phyloP scores from a whole-genome alignment of 129 eudicot genomes.

The Rutidosis leptorrhynchoides region DNA sequence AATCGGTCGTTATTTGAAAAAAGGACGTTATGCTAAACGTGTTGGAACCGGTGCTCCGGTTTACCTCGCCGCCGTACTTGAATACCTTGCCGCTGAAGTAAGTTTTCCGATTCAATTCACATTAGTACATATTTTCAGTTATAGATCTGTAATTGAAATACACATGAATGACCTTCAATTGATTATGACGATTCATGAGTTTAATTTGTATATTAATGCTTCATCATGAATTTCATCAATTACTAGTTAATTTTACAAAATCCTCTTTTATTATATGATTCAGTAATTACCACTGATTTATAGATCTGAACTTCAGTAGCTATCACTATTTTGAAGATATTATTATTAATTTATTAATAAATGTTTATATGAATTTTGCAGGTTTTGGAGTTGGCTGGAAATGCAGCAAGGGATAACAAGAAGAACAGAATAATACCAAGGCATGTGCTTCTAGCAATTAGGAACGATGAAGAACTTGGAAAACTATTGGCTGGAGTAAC shows the following conservation, averaged over 20 bases:
- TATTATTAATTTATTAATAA: too few relatives aligned
- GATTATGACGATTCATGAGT: neutral
- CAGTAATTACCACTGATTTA: neutral
- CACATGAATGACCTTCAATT: neutral
- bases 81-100: conserved; percentile 75
- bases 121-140: too few relatives aligned
- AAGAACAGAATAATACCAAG: conserved; percentile 32
- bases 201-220: neutral
- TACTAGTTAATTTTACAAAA: neutral
- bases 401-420: conserved; percentile 37
- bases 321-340: too few relatives aligned
- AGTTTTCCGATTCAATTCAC: neutral
- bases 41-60: conserved; percentile 77
- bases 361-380: neutral
- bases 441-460: conserved; percentile 28
- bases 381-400: conserved; percentile 35
- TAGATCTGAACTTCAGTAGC: too few relatives aligned
- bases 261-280: too few relatives aligned
- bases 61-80: conserved; percentile 69
- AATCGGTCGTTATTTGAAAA: conserved; percentile 60
- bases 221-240: neutral
- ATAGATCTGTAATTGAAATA: neutral
- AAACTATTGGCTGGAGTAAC: conserved; percentile 35
- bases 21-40: conserved; percentile 63
- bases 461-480: conserved; percentile 38